phyloP scores from a whole-genome alignment of 371 early-diverging fungal genomes.

The Mucor circinelloides region DNA sequence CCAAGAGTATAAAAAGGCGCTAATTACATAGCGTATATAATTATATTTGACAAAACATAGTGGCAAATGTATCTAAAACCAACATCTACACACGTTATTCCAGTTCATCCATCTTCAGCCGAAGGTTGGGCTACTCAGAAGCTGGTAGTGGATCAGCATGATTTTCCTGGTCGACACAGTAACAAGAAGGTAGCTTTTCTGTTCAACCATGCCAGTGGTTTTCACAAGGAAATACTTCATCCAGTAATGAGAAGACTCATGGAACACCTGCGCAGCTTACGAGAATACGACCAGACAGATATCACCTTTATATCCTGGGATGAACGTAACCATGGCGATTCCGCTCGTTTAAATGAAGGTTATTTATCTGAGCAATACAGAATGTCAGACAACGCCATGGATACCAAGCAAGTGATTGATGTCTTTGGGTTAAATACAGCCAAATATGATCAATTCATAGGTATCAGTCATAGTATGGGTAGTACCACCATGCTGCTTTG shows the following conservation, averaged over 20 bases:
- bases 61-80: constrained; percentile 27
- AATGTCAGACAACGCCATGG: no score
- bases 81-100: constrained; percentile 17
- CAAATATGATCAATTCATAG: no score
- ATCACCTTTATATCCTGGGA: constrained; percentile 40
- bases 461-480: no score
- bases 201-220: constrained; percentile 48
- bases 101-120: constrained; percentile 22
- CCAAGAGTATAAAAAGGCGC: no score
- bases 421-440: no score
- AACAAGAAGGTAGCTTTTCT: constrained; percentile 27
- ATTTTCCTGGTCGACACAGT: constrained; percentile 18
- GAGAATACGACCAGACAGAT: constrained; percentile 27
- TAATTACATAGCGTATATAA: no score
- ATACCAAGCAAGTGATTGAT: no score
- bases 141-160: constrained; percentile 35
- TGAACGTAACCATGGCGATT: constrained; percentile 50
- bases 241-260: constrained; percentile 35
- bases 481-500: no score
- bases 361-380: constrained; percentile 6
- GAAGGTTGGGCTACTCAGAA: constrained; percentile 28
- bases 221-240: constrained; percentile 42
- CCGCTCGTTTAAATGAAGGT: constrained; percentile 39
- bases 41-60: no score
- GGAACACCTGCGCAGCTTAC: constrained; percentile 15